phyloP scores from a whole-genome alignment of 805 yeast genomes.

The Kazachstania martiniae region DNA sequence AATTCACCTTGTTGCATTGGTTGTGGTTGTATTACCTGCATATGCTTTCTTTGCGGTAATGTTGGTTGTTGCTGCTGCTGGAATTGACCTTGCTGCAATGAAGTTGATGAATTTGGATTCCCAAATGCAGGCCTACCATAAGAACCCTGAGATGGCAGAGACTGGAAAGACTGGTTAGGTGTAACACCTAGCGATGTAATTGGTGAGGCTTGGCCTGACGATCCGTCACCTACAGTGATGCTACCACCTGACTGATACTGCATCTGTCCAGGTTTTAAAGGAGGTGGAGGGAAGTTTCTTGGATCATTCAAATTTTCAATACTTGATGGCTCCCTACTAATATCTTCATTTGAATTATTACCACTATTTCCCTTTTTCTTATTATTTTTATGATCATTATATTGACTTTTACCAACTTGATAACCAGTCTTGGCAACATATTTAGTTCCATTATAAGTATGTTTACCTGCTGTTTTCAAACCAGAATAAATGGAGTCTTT shows the following conservation, averaged over 20 bases:
- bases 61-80: slow-evolving; percentile 5
- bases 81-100: slow-evolving; percentile 2
- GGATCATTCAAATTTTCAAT: slow-evolving; percentile 10
- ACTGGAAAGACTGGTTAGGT: no score
- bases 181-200: slow-evolving; percentile 3
- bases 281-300: slow-evolving; percentile 29
- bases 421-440: slow-evolving; percentile 33
- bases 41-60: not conserved
- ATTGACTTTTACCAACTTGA: slow-evolving; percentile 29
- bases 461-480: slow-evolving; percentile 28
- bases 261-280: slow-evolving; percentile 29
- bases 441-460: slow-evolving; percentile 31
- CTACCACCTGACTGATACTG: slow-evolving; percentile 22
- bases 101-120: no score
- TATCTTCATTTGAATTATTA: slow-evolving; percentile 5
- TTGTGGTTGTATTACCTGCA: not conserved
- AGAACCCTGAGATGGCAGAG: no score
- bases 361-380: slow-evolving; percentile 4
- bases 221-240: slow-evolving; percentile 3
- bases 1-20: not conserved
- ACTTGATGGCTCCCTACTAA: slow-evolving; percentile 1
- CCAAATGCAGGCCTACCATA: no score
- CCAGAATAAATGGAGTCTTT: slow-evolving; percentile 31
- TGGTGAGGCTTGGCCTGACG: slow-evolving; percentile 4
- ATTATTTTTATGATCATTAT: slow-evolving; percentile 12